Evolutionary conservation across 2,329 filamentous ascomycete genomes (phyloP), one percentile per base, ranked within the genome.

Genomic region (Colletotrichum sp.): DNA sequence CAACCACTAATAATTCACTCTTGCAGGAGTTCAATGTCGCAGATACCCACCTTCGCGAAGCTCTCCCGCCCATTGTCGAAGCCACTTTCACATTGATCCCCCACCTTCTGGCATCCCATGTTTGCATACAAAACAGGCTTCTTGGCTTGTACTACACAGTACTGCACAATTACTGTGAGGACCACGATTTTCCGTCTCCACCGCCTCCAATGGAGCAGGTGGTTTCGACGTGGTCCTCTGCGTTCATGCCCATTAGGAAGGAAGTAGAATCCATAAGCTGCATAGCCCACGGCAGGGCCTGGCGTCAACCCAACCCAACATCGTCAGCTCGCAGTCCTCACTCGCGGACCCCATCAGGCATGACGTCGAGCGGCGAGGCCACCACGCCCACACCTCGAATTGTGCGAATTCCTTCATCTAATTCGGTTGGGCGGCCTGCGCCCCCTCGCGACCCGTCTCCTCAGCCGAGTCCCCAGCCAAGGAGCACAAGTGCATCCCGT

Each of bases 61-160:
- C 90, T 18, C 89, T 97, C 3, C 95, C 95, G 10, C 92, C 91
- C 2, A 86, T 98, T 10, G 91, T 96, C 68, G 86, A 90, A 4
- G 92, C 94, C 12, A 89, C 93, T 5, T 95, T 95, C 81, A 93
- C 90, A 28, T 86, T 97, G n/a, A 88, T 96, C 14, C 94, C 94
- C 32, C 91, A 92, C 68, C 87, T 97, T 24, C 88, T 96, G 13
- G 89, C 90, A 55, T 89, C 90, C 43, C 93, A 96, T 80, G 91
- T 96, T 59, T 88, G 94, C 81, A 92, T 96, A 32, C 95, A 96
- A 83, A 96, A 96, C 81, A 91, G 92, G 62, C 87, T 97, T 67
- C 90, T 97, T 7, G 95, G 92, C 0, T 89, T 96, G 76, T 92
- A 95, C 79, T 97, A 97, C 84, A 97, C 95, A 1, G 89, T 92